Percentiles rank a stretch among this genome's conserved stretches.
Conservation (phyloP, 495 filamentous ascomycete genomes). For the Aspergillus kassunensis region DNA sequence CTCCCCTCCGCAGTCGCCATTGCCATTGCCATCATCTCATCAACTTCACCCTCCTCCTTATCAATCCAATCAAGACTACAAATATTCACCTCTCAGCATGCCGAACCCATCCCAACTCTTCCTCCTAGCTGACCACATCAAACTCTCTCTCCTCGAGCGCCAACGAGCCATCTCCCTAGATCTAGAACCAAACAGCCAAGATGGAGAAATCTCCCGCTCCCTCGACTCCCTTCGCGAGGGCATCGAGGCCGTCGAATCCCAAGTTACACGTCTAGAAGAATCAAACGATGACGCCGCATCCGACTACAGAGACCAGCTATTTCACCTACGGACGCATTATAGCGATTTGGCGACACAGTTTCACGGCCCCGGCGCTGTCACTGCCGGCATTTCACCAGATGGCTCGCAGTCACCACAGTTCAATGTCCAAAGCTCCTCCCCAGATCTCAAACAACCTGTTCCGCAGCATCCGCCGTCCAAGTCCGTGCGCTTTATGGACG, state of each 20-base stretch:
- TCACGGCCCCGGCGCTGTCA: conserved; percentile 53
- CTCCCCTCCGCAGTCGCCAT: conserved; percentile 6
- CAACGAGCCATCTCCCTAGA: conserved; percentile 86
- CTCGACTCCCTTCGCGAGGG: conserved; percentile 82
- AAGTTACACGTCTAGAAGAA: conserved; percentile 58
- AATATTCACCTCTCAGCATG: conserved; percentile 37
- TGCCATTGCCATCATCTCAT: conserved; percentile 2
- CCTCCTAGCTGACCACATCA: conserved; percentile 53
- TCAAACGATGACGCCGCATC: conserved; percentile 53
- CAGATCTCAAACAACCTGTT: conserved; percentile 45
- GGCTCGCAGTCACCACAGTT: conserved; percentile 67
- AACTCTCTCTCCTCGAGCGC: conserved; percentile 66
- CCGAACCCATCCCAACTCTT: conserved; percentile 53
- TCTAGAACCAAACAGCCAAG: conserved; percentile 77
- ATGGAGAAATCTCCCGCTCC: conserved; percentile 84
- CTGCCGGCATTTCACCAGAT: too few species aligned
- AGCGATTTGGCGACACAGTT: conserved; percentile 58
- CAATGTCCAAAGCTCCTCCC: conserved; percentile 47
- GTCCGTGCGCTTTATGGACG: conserved; percentile 81
- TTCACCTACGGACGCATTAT: conserved; percentile 52
- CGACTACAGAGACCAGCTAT: conserved; percentile 69
- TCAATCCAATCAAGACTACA: conserved; percentile 2
- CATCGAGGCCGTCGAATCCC: conserved; percentile 67
- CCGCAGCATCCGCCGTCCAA: conserved; percentile 56
- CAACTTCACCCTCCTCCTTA: neutral